Evolutionary conservation across 352 stramenopile genomes (phyloP).

Genomic region (Blastocystis sp.): DNA sequence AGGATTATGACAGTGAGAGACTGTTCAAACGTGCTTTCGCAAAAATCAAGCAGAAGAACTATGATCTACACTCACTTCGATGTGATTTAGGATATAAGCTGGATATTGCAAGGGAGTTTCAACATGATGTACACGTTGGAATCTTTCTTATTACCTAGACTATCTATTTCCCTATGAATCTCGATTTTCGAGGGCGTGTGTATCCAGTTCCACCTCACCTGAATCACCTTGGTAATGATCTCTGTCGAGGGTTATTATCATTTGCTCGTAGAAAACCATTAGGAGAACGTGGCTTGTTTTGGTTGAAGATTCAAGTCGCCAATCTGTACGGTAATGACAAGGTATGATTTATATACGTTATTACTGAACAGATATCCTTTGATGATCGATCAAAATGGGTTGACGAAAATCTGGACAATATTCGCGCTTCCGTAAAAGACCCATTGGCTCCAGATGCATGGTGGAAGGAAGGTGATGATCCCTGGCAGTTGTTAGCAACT

Average conservation of each 20-base stretch:
- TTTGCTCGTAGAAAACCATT: slow-evolving; percentile 89
- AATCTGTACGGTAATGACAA: slow-evolving; percentile 71
- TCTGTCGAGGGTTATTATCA: slow-evolving; percentile 87
- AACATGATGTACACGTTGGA: slow-evolving; percentile 73
- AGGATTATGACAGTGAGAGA: slow-evolving; percentile 70
- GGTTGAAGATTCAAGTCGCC: slow-evolving; percentile 94
- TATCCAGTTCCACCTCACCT: slow-evolving; percentile 96
- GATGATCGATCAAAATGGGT: slow-evolving; percentile 88
- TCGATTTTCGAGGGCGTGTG: slow-evolving; percentile 94
- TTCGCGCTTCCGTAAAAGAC: slow-evolving; percentile 78
- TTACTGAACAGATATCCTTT: slow-evolving; percentile 79
- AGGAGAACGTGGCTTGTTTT: slow-evolving; percentile 84
- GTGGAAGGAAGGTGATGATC: slow-evolving; percentile 92
- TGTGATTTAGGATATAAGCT: slow-evolving; percentile 90
- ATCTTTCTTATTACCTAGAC: slow-evolving; percentile 65
- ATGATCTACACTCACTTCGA: slow-evolving; percentile 83
- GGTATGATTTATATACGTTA: neutral
- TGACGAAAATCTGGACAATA: slow-evolving; percentile 84
- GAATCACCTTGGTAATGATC: slow-evolving; percentile 93
- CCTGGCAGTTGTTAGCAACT: slow-evolving; percentile 91
- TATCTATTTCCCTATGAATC: slow-evolving; percentile 98
- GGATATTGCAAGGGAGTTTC: slow-evolving; percentile 86
- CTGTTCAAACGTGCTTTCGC: slow-evolving; percentile 23
- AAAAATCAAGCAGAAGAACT: slow-evolving; percentile 64
- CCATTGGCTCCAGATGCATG: slow-evolving; percentile 79